Percentiles rank a stretch among this genome's conserved stretches.
phyloP scores from a whole-genome alignment of 1,284 basidiomycete species.

The Neolentinus lepideus region DNA sequence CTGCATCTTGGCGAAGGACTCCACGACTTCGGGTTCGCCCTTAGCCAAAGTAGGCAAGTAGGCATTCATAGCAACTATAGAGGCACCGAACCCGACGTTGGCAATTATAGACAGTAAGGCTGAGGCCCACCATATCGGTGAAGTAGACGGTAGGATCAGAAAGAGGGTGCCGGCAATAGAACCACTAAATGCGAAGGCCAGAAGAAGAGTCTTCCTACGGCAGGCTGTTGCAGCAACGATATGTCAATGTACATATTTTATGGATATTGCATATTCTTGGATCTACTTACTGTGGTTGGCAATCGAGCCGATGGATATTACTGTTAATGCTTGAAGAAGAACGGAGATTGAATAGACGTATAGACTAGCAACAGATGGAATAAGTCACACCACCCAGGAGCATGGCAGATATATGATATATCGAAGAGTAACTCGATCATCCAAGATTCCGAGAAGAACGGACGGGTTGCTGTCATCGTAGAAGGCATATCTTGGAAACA shows the following conservation, averaged over 20 bases:
- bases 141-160: conserved; percentile 63
- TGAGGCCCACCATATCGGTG: conserved; percentile 56
- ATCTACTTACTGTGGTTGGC: conserved; percentile 73
- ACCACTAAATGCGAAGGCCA: conserved; percentile 69
- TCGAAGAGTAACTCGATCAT: too few species aligned
- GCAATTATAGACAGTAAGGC: conserved; percentile 64
- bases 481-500: too few species aligned
- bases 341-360: conserved; percentile 86
- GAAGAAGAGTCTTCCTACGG: conserved; percentile 71
- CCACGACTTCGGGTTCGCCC: conserved; percentile 52
- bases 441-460: too few species aligned
- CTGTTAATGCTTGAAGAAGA: conserved; percentile 78
- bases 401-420: too few species aligned
- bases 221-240: conserved; percentile 40
- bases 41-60: conserved; percentile 77
- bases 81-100: conserved; percentile 80
- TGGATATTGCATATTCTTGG: conserved; percentile 7
- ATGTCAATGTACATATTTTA: too few species aligned
- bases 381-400: background rate
- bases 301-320: conserved; percentile 85
- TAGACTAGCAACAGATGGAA: conserved; percentile 41
- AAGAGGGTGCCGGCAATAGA: conserved; percentile 62
- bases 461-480: too few species aligned
- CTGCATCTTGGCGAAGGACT: conserved; percentile 28
- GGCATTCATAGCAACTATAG: conserved; percentile 83